These are phyloP conservation scores for Coleophoma eucalyptorum DNA, from an alignment of 2,329 filamentous ascomycete genomes.

Conservation along the genomic window DNA sequence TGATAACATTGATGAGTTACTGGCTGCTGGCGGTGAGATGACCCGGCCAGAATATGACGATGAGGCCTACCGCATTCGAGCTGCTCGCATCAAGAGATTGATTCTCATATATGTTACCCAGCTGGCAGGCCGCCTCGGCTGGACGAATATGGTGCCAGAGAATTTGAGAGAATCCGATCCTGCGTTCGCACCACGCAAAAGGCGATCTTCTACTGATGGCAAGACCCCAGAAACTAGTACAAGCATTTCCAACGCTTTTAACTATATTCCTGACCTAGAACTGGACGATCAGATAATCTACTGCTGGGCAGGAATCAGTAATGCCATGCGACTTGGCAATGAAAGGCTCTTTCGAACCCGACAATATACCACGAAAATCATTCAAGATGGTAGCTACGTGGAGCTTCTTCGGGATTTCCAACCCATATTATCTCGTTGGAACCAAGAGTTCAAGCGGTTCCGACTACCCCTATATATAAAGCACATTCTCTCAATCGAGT, in stretches of 20 bases:
- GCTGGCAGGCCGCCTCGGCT: conserved; percentile 85
- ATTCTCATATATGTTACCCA: conserved; percentile 90
- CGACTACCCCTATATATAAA: conserved; percentile 61
- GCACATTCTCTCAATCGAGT: conserved; percentile 88
- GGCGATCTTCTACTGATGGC: conserved; percentile 41
- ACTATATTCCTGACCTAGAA: conserved; percentile 63
- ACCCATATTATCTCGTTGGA: conserved; percentile 75
- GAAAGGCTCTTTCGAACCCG: conserved; percentile 83
- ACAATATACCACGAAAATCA: conserved; percentile 83
- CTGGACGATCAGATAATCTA: conserved; percentile 70
- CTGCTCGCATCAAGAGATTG: conserved; percentile 77
- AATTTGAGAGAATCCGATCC: conserved; percentile 55
- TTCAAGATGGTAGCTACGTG: conserved; percentile 81
- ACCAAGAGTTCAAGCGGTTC: conserved; percentile 76
- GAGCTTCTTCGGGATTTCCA: conserved; percentile 77
- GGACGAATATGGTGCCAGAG: conserved; percentile 89
- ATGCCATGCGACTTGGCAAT: conserved; percentile 88
- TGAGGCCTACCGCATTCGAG: conserved; percentile 71
- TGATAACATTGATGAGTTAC: conserved; percentile 75
- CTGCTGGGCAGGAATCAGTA: conserved; percentile 92
- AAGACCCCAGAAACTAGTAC: conserved; percentile 57
- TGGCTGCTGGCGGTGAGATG: conserved; percentile 54
- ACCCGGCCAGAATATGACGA: conserved; percentile 67
- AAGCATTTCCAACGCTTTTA: conserved; percentile 54
- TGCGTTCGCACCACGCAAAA: conserved; percentile 41